Base-by-base conservation (phyloP, 2,329 filamentous ascomycete species). In the Penicillium sp. region DNA sequence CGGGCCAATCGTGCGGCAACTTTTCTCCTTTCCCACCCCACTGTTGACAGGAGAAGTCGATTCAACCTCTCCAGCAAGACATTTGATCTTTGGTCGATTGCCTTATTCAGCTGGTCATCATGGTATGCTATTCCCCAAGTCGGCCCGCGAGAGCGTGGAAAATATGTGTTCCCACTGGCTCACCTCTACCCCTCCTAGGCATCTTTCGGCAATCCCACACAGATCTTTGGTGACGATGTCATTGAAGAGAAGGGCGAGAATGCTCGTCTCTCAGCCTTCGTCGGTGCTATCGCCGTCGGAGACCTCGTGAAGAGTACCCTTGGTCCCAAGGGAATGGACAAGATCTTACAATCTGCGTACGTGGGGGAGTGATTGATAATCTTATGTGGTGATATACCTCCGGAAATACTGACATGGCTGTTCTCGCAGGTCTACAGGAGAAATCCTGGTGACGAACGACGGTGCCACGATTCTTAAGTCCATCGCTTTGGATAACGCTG, bases 191-290 rank as follows among this genome's bases (percentile, higher is more conserved):
- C 47, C 45, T 29, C 49, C 16, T 53, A 75, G 73, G 71, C 73
- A 64, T 70, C 73, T 38, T 76, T 76, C 67, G 73, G 68, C 77
- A 94, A 92, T 79, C 92, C 93, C 71, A 96, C 92, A 63, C 93
- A 97, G 79, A 97, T 97, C 82, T 97, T 97, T 79, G 91, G 92
- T 71, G 91, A 97, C 78, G 92, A 95, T 75, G 94, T 95, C 67
- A 94, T 89, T 57, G 91, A 97, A 80, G 93, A 97, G 81, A 97
- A 96, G 82, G 94, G 94, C 70, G 93, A 97, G 82, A 97, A 97
- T 89, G 93, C 94, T 71, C 91, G 93, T 84, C 88, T 97, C 68
- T 89, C 91, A n/a, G 93, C 93, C 64, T 99, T 99, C 71, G 93
- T 99, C 55, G 94, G 94, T 69, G 94, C 94, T 74, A 99, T 99